Base-by-base conservation (phyloP, 257 asterid species). In the Ligustrum vulgare region DNA sequence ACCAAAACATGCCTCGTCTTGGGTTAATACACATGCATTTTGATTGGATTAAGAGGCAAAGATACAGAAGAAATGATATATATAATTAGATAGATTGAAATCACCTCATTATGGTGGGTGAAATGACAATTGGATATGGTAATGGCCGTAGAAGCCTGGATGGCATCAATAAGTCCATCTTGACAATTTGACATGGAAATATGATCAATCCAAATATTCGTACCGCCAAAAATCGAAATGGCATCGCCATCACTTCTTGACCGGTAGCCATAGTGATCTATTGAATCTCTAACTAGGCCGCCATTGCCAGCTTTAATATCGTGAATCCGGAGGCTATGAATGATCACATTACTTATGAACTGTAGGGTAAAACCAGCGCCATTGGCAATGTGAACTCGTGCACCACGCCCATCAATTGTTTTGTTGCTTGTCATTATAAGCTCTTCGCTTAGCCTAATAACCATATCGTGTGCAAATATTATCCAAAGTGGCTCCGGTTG, bases 381-480 rank as follows among this genome's bases (percentile, higher is more conserved):
- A 18, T 66, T 28, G 0, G 84, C 45, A 43, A 90, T 90, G 51
- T 85, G 88, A 20, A 90, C 74, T 11, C 79, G 87, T 11, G 71
- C 84, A 13, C 95, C 95, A 5, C 95, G 85, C 31, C 93, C 95
- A 15, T 89, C 95, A 13, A 89, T 89, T 2, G 93, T 89, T 87
- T 89, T 88, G 25, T 84, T 66, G 78, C 90, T 82, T 0, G 91
- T 86, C 84, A 89, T 64, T 25, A 89, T 86, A 3, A 89, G 87
- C 75, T 89, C 95, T 28, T 86, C 72, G 0, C 58, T 43, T 25
- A 89, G 83, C 65, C 83, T 64, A 10, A 89, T 89, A 15, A 68
- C 41, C 91, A 89, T 86, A 23, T 80, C 35, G 7, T 20, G 75
- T 0, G 69, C 75, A 69, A 89, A 89, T 62, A 77, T 73, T 80